phyloP scores from a whole-genome alignment of 1,284 basidiomycete genomes.

The Trichosporon inkin region DNA sequence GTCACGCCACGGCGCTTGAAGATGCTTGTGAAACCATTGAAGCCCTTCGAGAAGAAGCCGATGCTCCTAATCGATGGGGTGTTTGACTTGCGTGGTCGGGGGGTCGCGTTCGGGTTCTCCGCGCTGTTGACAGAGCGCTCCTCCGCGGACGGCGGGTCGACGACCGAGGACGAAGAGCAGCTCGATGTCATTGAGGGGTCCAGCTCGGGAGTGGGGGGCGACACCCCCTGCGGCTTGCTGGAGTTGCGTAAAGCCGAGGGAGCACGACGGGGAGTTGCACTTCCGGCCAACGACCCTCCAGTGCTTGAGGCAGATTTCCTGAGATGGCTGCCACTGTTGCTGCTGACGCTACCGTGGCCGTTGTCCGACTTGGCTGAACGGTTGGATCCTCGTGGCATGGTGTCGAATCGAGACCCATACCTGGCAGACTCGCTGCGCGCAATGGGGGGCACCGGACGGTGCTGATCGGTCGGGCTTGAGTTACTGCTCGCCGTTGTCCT shows the following conservation, averaged over 20 bases:
- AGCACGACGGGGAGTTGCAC: background rate
- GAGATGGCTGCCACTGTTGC: background rate
- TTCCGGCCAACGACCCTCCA: background rate
- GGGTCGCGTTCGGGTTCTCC: background rate
- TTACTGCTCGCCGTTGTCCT: background rate
- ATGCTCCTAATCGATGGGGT: conserved; percentile 7
- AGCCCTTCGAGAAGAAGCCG: background rate
- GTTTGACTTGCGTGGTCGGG: background rate
- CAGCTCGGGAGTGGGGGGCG: conserved; percentile 35
- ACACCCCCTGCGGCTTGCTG: background rate
- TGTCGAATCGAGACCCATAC: background rate
- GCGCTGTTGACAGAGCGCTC: conserved; percentile 11
- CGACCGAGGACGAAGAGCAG: conserved; percentile 23
- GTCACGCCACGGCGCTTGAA: conserved; percentile 18
- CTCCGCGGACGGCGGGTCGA: conserved; percentile 16
- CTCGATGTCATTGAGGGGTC: conserved; percentile 25
- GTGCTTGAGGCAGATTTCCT: conserved; percentile 1
- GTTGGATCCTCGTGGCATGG: background rate
- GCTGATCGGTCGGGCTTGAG: background rate
- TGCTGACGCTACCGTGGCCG: background rate
- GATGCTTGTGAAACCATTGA: conserved; percentile 14
- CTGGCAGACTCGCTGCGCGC: background rate
- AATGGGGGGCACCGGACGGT: background rate
- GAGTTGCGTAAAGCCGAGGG: conserved; percentile 19
- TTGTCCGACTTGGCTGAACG: background rate